A percentile compares a stretch with the other conserved stretches of the same genome.
These are phyloP conservation scores for Hirschioporus abietinus DNA, from an alignment of 768 basidiomycete genomes.

Conservation along the genomic window DNA sequence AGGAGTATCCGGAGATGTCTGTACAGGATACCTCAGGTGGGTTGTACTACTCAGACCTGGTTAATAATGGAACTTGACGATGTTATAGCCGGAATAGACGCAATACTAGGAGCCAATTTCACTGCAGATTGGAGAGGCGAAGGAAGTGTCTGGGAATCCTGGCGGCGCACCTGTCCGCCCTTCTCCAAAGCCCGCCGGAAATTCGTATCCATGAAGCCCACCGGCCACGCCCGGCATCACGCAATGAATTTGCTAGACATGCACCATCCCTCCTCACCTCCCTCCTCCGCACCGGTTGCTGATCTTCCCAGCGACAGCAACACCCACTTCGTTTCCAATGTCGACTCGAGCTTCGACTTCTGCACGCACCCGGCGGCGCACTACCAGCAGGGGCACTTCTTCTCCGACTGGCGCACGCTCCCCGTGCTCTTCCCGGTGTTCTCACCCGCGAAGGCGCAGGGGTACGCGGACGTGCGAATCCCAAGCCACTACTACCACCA, in stretches of 20 bases:
- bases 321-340: slow-evolving; percentile 56
- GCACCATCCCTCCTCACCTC: slow-evolving; percentile 13
- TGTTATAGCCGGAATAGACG: slow-evolving; percentile 26
- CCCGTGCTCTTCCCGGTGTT: slow-evolving; percentile 89
- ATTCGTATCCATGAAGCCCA: slow-evolving; percentile 47
- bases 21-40: slow-evolving; percentile 17
- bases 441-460: slow-evolving; percentile 81
- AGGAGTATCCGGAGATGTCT: slow-evolving; percentile 33
- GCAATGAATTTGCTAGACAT: neutral
- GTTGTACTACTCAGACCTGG: neutral
- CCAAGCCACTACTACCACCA: slow-evolving; percentile 97
- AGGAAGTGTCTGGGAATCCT: slow-evolving; percentile 44
- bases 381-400: slow-evolving; percentile 90
- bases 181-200: slow-evolving; percentile 45
- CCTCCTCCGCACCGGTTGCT: slow-evolving; percentile 23
- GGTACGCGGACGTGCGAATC: slow-evolving; percentile 87
- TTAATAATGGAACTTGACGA: neutral
- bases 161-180: slow-evolving; percentile 43
- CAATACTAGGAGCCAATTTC: slow-evolving; percentile 37
- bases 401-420: slow-evolving; percentile 92
- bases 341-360: slow-evolving; percentile 66
- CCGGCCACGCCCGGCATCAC: neutral
- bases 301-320: slow-evolving; percentile 29
- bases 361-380: slow-evolving; percentile 80
- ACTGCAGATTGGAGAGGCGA: slow-evolving; percentile 42